A percentile compares a stretch with the other conserved stretches of the same genome.
Conservation (phyloP, 805 yeast species). For the Candida parachauliodes region DNA sequence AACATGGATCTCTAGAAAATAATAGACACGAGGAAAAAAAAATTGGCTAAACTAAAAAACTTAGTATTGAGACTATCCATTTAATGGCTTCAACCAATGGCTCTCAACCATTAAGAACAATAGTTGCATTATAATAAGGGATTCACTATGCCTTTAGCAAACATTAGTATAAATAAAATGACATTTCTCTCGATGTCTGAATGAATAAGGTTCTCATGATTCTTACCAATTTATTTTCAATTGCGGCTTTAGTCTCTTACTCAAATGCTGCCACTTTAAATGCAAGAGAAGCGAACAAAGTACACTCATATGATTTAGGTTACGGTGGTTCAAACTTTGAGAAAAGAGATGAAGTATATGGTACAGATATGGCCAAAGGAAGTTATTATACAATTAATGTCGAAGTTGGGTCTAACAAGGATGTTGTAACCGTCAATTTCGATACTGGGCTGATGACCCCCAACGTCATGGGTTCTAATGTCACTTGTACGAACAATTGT, state of each 20-base stretch:
- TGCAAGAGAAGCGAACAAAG: neutral
- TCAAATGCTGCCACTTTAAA: neutral
- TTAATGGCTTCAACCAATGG: too few relatives aligned
- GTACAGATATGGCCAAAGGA: neutral
- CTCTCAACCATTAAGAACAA: too few relatives aligned
- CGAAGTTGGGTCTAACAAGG: conserved; percentile 14
- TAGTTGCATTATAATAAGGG: too few relatives aligned
- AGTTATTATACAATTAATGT: conserved; percentile 9
- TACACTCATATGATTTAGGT: neutral
- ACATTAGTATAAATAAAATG: too few relatives aligned
- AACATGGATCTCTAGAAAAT: too few relatives aligned
- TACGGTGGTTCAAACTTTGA: neutral
- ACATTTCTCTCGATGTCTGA: neutral
- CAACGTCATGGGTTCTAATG: conserved; percentile 16
- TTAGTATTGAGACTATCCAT: neutral
- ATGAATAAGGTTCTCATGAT: neutral
- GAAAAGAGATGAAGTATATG: neutral
- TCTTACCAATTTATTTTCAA: neutral
- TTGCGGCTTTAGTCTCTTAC: neutral
- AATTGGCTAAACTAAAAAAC: too few relatives aligned
- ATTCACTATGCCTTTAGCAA: too few relatives aligned
- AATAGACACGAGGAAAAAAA: too few relatives aligned
- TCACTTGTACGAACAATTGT: neutral
- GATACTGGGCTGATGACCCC: conserved; percentile 21
- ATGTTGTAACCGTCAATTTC: conserved; percentile 10